Evolutionary conservation across 495 filamentous ascomycete species (phyloP), one percentile per base, ranked within the genome.

Genomic region (Copromyces sp.): DNA sequence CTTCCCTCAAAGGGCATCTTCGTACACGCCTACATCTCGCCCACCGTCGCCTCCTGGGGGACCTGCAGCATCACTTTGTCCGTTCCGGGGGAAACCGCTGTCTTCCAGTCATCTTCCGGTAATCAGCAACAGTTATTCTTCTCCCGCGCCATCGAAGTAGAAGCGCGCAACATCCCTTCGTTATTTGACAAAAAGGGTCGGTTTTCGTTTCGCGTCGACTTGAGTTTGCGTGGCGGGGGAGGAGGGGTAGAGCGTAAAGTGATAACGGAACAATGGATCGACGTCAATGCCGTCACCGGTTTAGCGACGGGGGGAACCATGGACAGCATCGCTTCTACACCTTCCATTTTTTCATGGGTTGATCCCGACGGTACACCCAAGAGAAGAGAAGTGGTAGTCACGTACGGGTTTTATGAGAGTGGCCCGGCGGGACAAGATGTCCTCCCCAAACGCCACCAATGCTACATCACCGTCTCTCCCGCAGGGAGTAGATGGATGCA

Each of bases 361-460:
- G 75, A 82, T 45, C 44, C 74, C 40, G 70, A 75, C 65, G 53
- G 53, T 3, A 3, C 2, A 1, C 53, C 53, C 5, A 32, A 35
- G 0, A 0, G 53, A 1, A 65, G 53, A 37, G 53, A 65, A 0
- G 76, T 87, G 68, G 79, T 85, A 12, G 78, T 84, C 3, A 75
- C 75, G 0, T 89, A 86, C 73, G 85, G 86, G 20, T 83, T 87
- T 72, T 88, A 87, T 78, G 83, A 86, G 35, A 82, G 85, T 39
- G 86, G 86, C 9, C 53, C 53, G 7, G 71, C 76, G 4, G 85
- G 86, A 8, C 75, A 79, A 9, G 79, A 76, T 3, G 81, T 83
- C 8, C 80, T 88, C 9, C 82, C 86, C 3, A 84, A 81, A 65
- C 79, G 79, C 20, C 82, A 87, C 73, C 85, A 87, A 73, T 87